phyloP scores from a whole-genome alignment of 2,329 filamentous ascomycete genomes.

The Nothopassalora personata region DNA sequence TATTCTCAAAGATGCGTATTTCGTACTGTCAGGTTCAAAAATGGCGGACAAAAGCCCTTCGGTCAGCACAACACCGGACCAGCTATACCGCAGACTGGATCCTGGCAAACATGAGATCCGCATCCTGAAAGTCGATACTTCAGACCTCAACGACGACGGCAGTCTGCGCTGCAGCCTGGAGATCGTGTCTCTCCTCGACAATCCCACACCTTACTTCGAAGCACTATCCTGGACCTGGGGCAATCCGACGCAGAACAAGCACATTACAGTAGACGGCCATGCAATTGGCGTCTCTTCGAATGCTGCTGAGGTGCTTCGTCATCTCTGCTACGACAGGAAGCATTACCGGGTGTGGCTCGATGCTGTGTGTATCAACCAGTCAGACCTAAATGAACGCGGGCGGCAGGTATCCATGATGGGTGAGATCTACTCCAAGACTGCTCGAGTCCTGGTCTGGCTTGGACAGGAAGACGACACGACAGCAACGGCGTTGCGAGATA shows the following conservation, averaged over 20 bases:
- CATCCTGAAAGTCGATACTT: not conserved
- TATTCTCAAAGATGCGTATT: too few relatives aligned
- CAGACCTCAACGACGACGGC: not conserved
- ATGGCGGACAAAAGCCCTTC: not conserved
- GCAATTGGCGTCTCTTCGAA: not conserved
- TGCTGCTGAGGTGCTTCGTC: slow-evolving; percentile 1
- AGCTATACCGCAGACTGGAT: not conserved
- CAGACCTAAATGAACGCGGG: slow-evolving; percentile 2
- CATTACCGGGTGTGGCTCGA: slow-evolving; percentile 12
- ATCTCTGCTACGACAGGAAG: slow-evolving; percentile 3
- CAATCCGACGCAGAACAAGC: not conserved
- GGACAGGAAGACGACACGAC: slow-evolving; percentile 1
- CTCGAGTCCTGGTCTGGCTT: slow-evolving; percentile 10
- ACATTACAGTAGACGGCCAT: slow-evolving; percentile 1
- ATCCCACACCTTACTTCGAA: not conserved
- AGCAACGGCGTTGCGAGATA: not conserved
- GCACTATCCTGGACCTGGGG: slow-evolving; percentile 14
- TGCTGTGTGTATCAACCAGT: slow-evolving; percentile 17
- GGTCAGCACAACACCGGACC: not conserved
- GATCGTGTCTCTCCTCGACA: not conserved
- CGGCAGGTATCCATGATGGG: slow-evolving; percentile 14
- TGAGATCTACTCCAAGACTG: slow-evolving; percentile 6
- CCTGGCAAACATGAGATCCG: not conserved
- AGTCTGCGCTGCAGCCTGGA: not conserved
- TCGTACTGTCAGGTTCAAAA: too few relatives aligned